Base-by-base conservation (phyloP, 2,329 filamentous ascomycete species). In the Cephalotrichum gorgonifer region DNA sequence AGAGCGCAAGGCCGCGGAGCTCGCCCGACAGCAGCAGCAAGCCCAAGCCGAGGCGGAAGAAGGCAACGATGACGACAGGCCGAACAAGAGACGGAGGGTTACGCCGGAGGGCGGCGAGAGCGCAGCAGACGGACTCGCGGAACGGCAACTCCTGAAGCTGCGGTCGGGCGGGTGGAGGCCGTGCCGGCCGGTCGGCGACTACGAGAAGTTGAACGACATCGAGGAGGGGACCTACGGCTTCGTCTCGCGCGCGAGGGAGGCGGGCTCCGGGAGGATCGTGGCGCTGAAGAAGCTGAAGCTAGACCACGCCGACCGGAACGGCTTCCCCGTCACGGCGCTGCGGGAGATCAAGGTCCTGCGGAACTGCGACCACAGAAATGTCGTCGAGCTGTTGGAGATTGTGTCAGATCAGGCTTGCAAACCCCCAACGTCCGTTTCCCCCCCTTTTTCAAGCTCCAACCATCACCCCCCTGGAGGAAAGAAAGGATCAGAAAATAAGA, bases 221-320 rank as follows among this genome's bases (percentile, higher is more conserved):
- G 93, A 97, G 66, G 93, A 98, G 70, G 93, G 93, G 31, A 89
- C 89, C 8, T 98, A 98, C 65, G 93, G 93, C 43, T 91, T 84
- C 78, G 93, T 98, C 4, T 90, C 90, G 49, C 78, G 93, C 51
- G 93, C 89, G 12, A 83, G 76, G 53, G 85, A 94, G 58, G 72
- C 76, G 28, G 69, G 73, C 4, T 91, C 86, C 0, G 86, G 86
- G 30, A 78, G 84, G 50, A 76, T 98, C 6, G 90, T 97, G 20
- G 93, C 93, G 14, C 72, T 98, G 55, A 98, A 98, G 73, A 85
- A 89, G 61, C 75, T 97, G 50, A 98, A 98, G 73, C 81, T 95
- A 65, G 88, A 96, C 61, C 71, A 78, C 43, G 77, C 78, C 52
- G 89, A 95, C 63, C 71, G 75, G 30, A 68, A 66, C 23, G 89